A percentile compares a stretch with the other conserved stretches of the same genome.
These are phyloP conservation scores for Solanum lycopersicoides DNA, from an alignment of 257 asterid genomes.

Conservation along the genomic window DNA sequence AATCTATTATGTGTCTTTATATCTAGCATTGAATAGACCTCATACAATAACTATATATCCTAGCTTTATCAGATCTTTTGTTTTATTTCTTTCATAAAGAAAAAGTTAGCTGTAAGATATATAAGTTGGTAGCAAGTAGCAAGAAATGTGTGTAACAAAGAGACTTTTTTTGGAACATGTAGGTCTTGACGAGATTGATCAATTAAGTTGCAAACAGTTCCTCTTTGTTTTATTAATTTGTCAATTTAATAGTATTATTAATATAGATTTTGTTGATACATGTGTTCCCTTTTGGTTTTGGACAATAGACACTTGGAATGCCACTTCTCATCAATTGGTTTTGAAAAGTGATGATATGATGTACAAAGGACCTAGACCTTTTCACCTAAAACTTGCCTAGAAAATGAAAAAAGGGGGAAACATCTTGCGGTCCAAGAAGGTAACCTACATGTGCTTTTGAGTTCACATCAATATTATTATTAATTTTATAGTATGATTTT, in stretches of 20 bases:
- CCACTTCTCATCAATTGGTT: not conserved
- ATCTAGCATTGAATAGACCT: too few species aligned
- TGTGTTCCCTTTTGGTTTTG: not conserved
- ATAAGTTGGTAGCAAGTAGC: not conserved
- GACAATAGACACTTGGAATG: not conserved
- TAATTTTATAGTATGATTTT: not conserved
- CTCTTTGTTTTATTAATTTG: not conserved
- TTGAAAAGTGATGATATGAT: not conserved
- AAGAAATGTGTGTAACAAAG: not conserved
- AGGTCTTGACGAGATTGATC: not conserved
- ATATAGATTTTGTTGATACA: not conserved
- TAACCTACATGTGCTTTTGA: not conserved
- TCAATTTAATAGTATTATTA: not conserved
- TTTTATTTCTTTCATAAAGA: too few species aligned
- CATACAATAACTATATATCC: fast-evolving
- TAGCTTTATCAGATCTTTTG: too few species aligned
- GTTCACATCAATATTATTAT: not conserved
- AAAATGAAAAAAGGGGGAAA: not conserved
- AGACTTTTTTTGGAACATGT: not conserved
- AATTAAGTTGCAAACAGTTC: not conserved
- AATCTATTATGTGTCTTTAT: too few species aligned
- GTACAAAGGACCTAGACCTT: slow-evolving; percentile 1
- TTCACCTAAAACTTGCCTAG: not conserved
- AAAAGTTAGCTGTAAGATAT: not conserved
- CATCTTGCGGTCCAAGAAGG: not conserved